phyloP scores from a whole-genome alignment of 108 stramenopile species.

The Nannochloropsis salina region DNA sequence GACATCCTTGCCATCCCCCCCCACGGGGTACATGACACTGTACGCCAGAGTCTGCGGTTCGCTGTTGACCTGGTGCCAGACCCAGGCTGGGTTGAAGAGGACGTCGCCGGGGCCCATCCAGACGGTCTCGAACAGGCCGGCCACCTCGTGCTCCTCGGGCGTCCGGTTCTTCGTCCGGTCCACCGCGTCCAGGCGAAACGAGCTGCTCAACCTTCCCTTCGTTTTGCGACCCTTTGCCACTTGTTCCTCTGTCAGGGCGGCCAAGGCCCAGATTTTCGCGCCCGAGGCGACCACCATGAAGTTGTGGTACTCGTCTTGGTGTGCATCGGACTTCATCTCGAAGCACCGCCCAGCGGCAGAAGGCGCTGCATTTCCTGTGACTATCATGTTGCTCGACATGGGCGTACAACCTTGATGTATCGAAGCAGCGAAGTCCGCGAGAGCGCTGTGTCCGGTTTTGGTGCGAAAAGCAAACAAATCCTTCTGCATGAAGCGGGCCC shows the following conservation, averaged over 20 bases:
- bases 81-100: background rate
- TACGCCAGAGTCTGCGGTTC: background rate
- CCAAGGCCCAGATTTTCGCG: background rate
- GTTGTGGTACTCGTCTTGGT: conserved; percentile 18
- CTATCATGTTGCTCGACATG: background rate
- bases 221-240: background rate
- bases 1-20: background rate
- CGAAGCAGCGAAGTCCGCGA: background rate
- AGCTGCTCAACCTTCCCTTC: background rate
- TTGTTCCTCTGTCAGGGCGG: conserved; percentile 15
- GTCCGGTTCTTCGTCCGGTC: conserved; percentile 9
- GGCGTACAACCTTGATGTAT: background rate
- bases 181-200: background rate
- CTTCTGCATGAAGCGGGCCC: conserved; percentile 5
- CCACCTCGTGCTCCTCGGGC: background rate
- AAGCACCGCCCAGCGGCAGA: background rate
- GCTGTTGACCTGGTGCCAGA: conserved; percentile 12
- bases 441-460: background rate
- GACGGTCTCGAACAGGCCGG: background rate
- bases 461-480: background rate
- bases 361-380: background rate
- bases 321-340: conserved; percentile 3
- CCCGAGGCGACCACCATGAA: background rate
- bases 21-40: background rate
- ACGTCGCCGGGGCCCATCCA: background rate